Conservation (phyloP, 352 stramenopile genomes). For the Chrysophaeum taylorii region DNA sequence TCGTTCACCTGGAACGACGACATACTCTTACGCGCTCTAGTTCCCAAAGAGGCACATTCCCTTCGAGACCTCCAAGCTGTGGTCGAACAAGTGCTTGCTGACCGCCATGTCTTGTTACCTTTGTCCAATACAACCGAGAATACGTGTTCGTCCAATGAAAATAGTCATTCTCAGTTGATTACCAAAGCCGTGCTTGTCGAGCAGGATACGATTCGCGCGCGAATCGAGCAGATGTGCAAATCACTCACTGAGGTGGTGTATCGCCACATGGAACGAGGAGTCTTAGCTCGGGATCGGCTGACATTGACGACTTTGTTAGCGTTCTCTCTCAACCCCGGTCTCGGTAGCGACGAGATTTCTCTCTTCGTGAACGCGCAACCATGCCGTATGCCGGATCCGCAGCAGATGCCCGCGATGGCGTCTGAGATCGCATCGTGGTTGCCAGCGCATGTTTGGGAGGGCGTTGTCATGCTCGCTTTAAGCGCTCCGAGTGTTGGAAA, state of each 20-base stretch:
- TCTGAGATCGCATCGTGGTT: conserved; percentile 75
- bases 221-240: no score
- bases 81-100: no score
- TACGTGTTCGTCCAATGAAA: no score
- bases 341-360: conserved; percentile 53
- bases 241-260: conserved; percentile 78
- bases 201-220: no score
- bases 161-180: no score
- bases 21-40: conserved; percentile 53
- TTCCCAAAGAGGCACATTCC: no score
- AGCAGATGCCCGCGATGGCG: no score
- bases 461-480: conserved; percentile 62
- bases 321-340: conserved; percentile 63
- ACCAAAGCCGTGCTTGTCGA: no score
- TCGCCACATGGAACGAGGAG: conserved; percentile 73
- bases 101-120: no score
- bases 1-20: conserved; percentile 71
- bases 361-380: conserved; percentile 64
- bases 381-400: conserved; percentile 52
- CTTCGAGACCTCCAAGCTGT: no score
- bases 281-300: conserved; percentile 81
- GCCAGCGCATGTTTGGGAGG: conserved; percentile 54
- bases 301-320: conserved; percentile 76
- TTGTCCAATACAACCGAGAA: no score
- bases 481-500: conserved; percentile 56